Percentiles rank a stretch among this genome's conserved stretches.
Conservation (phyloP, 257 asterid genomes). For the Solanum clarkiae region DNA sequence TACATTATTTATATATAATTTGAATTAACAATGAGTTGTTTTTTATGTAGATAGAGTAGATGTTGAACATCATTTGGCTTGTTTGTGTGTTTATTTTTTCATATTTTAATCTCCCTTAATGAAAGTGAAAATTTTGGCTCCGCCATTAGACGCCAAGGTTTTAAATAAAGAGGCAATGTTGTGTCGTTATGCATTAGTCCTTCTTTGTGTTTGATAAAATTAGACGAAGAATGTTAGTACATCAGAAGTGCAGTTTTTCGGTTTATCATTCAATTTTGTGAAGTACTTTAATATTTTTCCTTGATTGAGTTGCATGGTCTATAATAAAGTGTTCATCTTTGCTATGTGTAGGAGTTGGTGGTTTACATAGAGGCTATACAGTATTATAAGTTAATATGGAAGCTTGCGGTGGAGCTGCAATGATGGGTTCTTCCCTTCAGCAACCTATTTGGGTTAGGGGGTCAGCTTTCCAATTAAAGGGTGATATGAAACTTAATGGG, state of each 20-base stretch:
- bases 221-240: neutral
- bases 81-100: neutral
- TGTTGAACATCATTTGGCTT: neutral
- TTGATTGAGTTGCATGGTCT: neutral
- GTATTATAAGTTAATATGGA: constrained; percentile 24
- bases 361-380: neutral
- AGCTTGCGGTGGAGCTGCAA: constrained; percentile 46
- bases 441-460: constrained; percentile 36
- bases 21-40: neutral
- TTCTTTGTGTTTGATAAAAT: neutral
- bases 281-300: neutral
- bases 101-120: neutral
- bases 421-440: constrained; percentile 39
- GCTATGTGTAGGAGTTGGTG: neutral
- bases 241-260: neutral
- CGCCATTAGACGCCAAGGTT: neutral
- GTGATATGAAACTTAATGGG: constrained; percentile 19
- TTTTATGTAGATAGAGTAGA: neutral
- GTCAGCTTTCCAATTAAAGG: constrained; percentile 23
- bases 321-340: neutral
- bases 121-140: neutral
- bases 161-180: neutral
- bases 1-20: neutral
- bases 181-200: neutral
- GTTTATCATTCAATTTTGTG: neutral